A percentile compares a stretch with the other conserved stretches of the same genome.
Conservation (phyloP, 2,329 filamentous ascomycete species). For the Fusarium sp. region DNA sequence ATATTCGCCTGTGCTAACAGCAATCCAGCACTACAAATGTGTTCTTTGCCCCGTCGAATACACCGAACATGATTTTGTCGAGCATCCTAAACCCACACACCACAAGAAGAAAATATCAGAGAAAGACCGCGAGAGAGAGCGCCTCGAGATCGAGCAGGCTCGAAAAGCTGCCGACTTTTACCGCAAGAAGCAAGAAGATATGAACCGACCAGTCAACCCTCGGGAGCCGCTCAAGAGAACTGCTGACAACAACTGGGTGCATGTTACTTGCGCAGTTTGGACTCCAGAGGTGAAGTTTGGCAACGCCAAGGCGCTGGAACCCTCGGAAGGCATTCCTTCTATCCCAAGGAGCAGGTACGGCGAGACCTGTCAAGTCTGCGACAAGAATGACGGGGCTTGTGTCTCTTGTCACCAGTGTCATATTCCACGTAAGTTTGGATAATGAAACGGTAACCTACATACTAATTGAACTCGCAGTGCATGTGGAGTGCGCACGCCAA, state of each 20-base stretch:
- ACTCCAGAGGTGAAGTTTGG: conserved; percentile 94
- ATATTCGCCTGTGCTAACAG: conserved; percentile 49
- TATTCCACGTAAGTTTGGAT: conserved; percentile 57
- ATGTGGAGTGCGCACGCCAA: conserved; percentile 91
- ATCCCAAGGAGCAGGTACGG: conserved; percentile 81
- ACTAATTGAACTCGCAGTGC: conserved; percentile 66
- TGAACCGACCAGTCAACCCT: conserved; percentile 84
- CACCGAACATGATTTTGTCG: conserved; percentile 86
- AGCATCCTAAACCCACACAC: conserved; percentile 67
- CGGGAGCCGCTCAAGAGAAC: conserved; percentile 94
- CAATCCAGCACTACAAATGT: conserved; percentile 83
- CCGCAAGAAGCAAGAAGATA: conserved; percentile 83
- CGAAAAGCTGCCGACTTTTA: conserved; percentile 85
- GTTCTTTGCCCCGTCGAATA: conserved; percentile 88
- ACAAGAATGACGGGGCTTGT: conserved; percentile 80
- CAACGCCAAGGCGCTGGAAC: conserved; percentile 82
- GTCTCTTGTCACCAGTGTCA: conserved; percentile 84
- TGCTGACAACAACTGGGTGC: conserved; percentile 97
- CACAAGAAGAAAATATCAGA: conserved; percentile 90
- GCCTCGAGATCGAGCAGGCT: conserved; percentile 85
- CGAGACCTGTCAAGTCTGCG: conserved; percentile 87
- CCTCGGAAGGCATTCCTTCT: conserved; percentile 89
- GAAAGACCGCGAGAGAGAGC: conserved; percentile 90
- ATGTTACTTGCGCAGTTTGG: conserved; percentile 93
- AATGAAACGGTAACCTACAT: not conserved